A percentile compares a stretch with the other conserved stretches of the same genome.
Conservation (phyloP, 164 flowering plant genomes). For the Umbilicus rupestris region DNA sequence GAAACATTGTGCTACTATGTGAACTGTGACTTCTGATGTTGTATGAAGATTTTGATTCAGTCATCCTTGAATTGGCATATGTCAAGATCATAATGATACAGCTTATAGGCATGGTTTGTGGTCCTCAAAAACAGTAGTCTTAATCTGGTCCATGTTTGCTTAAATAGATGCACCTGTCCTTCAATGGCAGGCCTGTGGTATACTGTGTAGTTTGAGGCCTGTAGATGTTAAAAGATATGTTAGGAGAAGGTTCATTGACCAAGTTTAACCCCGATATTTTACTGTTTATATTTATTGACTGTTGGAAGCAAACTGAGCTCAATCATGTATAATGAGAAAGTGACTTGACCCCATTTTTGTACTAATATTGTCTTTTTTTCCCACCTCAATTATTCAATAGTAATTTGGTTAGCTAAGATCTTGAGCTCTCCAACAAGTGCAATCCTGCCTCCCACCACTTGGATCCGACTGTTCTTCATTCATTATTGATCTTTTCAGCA, state of each 20-base stretch:
- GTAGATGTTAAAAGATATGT: no score
- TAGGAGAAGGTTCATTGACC: neutral
- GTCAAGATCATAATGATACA: neutral
- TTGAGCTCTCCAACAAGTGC: neutral
- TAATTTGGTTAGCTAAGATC: neutral
- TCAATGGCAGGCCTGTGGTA: neutral
- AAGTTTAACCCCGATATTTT: neutral
- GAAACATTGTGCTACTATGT: no score
- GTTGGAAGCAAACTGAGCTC: neutral
- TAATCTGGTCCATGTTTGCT: no score
- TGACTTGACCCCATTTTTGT: neutral
- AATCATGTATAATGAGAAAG: neutral
- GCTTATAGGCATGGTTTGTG: neutral
- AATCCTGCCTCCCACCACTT: neutral
- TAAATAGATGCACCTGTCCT: slow-evolving; percentile 1
- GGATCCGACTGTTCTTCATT: neutral
- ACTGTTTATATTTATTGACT: neutral
- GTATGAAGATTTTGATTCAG: neutral
- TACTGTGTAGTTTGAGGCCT: neutral
- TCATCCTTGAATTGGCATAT: neutral
- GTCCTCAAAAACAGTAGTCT: neutral
- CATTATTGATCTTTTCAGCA: neutral
- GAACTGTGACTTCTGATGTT: neutral
- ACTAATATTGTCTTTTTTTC: neutral
- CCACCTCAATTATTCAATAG: neutral